Base-by-base conservation (phyloP, 163 green algal species). In the Chlorella variabilis region DNA sequence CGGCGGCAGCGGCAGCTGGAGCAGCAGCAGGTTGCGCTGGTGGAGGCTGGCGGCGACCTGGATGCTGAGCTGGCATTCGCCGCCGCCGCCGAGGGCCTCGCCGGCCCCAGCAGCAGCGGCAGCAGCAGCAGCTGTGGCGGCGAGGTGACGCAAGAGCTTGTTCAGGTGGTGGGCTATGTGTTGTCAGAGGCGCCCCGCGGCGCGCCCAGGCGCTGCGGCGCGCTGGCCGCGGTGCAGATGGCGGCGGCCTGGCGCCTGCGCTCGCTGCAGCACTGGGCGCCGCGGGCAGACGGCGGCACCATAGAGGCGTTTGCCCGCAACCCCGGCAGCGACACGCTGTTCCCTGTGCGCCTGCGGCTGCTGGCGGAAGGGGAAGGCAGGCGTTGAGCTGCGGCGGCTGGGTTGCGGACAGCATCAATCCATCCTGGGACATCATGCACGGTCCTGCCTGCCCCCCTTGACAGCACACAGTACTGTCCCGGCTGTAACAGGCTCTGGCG, bases 341-440 rank as follows among this genome's bases (percentile, higher is more conserved):
- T 65, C 41, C 80, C 80, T 4, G 80, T 84, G 49, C 78, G 67
- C 33, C 67, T 84, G 59, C 17, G n/a, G 33, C 34, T 79, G 58
- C 41, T 38, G 18, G 49, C 71, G 0, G 78, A 83, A 38, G 23
- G 21, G 31, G 38, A 20, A 29, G 41, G 15, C 25, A n/a, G n/a
- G 31, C 42, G 68, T n/a, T 41, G 45, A 54, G 45, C 15, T 54
- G 45, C 45, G 15, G 45, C 45, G 45, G 45, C 45, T 54, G 45
- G 11, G 45, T 54, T 23, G 11, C 45, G 45, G 45, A 54, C 45
- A 54, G n/a, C n/a, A n/a, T n/a, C n/a, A n/a, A n/a, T n/a, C n/a
- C n/a, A n/a, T n/a, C n/a, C n/a, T n/a, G n/a, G n/a, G n/a, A n/a
- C n/a, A n/a, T n/a, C n/a, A n/a, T n/a, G n/a, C n/a, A n/a, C n/a